Evolutionary conservation across 2,329 filamentous ascomycete species (phyloP), one percentile per base, ranked within the genome.

Genomic region (Curvularia eragrostidis): DNA sequence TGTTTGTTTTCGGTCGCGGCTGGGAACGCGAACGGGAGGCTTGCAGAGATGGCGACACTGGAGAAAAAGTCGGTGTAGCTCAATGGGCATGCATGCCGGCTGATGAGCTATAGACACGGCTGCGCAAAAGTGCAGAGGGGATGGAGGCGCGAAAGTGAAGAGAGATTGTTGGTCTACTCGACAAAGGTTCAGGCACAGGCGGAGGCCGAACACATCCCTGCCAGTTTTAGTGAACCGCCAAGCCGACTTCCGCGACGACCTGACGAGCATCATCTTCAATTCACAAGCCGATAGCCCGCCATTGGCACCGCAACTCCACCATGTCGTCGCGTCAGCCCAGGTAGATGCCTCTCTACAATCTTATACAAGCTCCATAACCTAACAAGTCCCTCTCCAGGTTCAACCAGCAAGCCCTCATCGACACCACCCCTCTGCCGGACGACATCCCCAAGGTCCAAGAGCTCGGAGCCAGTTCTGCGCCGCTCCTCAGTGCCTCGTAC

Each of bases 401-500:
- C 89, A 93, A 92, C 82, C 91, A 97, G 83, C 84, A 93, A 78
- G 85, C 91, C 82, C 91, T 98, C 81, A 87, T 95, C 84, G 95
- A 99, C 85, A 95, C 91, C 75, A 97, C 95, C 69, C 94, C 95
- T 74, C 90, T 99, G 75, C 95, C 95, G 67, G 89, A 91, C 76
- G 85, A 89, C 74, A 93, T 99, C 79, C 95, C 95, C 73, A 89
- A 91, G 76, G 95, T 99, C 78, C 86, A 91, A 79, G 95, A 99
- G 82, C 87, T 99, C 68, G 95, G 95, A 74, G 87, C 92, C 75
- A 96, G 89, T 74, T 98, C 94, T 56, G 95, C 93, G 38, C 95
- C 95, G 54, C 86, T 99, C 43, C 84, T 96, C 59, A 96, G 91
- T 65, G 95, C 95, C 30, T 88, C 92, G 51, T 99, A 91, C 85